A percentile compares a stretch with the other conserved stretches of the same genome.
Conservation (phyloP, 164 flowering plant species). For the Santalum album region DNA sequence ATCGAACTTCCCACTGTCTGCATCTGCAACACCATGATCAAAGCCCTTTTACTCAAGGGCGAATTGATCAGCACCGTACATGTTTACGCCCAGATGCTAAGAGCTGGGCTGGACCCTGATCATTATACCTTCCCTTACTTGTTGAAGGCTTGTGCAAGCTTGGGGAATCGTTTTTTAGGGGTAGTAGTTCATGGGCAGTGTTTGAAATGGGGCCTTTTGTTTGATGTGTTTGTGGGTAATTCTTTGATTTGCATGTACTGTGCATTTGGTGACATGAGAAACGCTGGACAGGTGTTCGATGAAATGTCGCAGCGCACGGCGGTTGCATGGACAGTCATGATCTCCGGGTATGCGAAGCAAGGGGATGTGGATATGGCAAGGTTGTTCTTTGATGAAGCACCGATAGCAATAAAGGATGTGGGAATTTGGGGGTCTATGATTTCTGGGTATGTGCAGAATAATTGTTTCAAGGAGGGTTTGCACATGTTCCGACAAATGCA, state of each 20-base stretch:
- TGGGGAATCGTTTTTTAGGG: constrained; percentile 23
- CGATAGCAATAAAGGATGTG: constrained; percentile 31
- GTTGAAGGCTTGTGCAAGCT: constrained; percentile 38
- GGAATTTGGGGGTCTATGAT: constrained; percentile 67
- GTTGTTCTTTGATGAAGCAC: constrained; percentile 44
- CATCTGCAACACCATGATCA: constrained; percentile 64
- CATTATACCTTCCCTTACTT: constrained; percentile 58
- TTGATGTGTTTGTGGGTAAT: constrained; percentile 44
- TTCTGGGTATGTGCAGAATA: constrained; percentile 56
- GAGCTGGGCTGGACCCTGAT: constrained; percentile 31
- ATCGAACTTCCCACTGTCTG: constrained; percentile 43
- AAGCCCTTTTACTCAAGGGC: constrained; percentile 31
- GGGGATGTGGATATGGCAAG: constrained; percentile 51
- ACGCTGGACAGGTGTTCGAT: constrained; percentile 37
- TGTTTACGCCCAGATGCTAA: constrained; percentile 26
- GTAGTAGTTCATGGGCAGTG: constrained; percentile 33
- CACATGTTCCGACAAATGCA: constrained; percentile 51
- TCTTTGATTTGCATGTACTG: constrained; percentile 41
- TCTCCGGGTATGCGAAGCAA: constrained; percentile 41
- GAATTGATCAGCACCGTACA: constrained; percentile 16
- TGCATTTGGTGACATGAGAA: constrained; percentile 20
- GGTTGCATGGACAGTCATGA: constrained; percentile 56
- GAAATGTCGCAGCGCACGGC: constrained; percentile 26
- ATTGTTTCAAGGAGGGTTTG: constrained; percentile 53
- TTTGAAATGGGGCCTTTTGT: constrained; percentile 33